Evolutionary conservation across 2,329 filamentous ascomycete species (phyloP), one percentile per base, ranked within the genome.

Genomic region (Exophiala oligosperma): DNA sequence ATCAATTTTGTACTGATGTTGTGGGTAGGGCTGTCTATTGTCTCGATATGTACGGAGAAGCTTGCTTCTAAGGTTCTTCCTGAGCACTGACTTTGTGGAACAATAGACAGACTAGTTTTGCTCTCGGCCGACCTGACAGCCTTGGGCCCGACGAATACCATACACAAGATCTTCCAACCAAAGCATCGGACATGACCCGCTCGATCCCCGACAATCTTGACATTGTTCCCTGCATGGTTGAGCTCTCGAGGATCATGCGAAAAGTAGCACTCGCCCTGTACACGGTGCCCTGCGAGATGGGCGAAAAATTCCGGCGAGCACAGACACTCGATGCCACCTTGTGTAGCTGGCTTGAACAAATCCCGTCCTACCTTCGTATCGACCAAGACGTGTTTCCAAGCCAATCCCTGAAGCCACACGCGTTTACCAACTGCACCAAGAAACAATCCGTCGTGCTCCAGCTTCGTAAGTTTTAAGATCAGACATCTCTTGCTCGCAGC

Each of bases 61-160:
- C 74, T 74, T 74, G 14, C 29, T 23, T 44, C 46, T 28, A 21
- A n/a, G 38, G 7, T 17, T 32, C 21, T 4, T 37, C 6, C 43
- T 11, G 8, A 51, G 46, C 8, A 49, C 52, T 55, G 40, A 56
- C 24, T 35, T n/a, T 35, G 11, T 5, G n/a, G 14, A 37, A 37
- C 35, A 37, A 29, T 1, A 57, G 53, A 58, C 59, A 79, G 67
- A 74, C 79, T 68, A 77, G 76, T 41, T 80, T 80, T 57, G 74
- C 77, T 1, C 72, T 80, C 54, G 78, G 79, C 1, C 70, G 79
- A 24, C 78, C 78, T 0, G 77, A 80, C 54, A 78, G 77, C 2
- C 70, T 80, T 2, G 78, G 79, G 23, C 72, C 77, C 56, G 78
- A 80, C 32, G 68, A 77, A 54, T 80, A 79, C 54, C 79, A 81